phyloP scores from a whole-genome alignment of 495 filamentous ascomycete species.

The Hyaloscypha hepaticicola region DNA sequence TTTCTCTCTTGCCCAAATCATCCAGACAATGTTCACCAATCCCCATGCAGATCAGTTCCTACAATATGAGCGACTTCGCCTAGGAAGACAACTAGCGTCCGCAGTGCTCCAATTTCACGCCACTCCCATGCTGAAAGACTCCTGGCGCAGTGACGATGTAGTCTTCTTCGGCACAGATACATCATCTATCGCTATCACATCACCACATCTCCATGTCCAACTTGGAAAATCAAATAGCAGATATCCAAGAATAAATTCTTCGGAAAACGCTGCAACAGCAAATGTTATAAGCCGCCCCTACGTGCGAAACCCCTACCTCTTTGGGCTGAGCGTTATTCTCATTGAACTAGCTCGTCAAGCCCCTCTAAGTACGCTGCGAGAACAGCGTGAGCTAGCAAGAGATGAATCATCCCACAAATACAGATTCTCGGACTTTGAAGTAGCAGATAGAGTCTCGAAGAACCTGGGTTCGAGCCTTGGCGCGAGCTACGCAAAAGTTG shows the following conservation, averaged over 20 bases:
- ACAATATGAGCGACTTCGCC: slow-evolving; percentile 32
- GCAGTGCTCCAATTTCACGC: slow-evolving; percentile 40
- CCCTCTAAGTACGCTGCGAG: slow-evolving; percentile 23
- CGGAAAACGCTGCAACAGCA: background rate
- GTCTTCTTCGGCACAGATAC: slow-evolving; percentile 31
- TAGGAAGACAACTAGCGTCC: slow-evolving; percentile 37
- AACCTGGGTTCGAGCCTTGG: slow-evolving; percentile 19
- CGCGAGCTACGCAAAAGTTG: slow-evolving; percentile 32
- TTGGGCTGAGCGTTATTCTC: slow-evolving; percentile 34
- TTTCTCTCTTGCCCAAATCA: slow-evolving; percentile 24
- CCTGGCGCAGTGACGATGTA: slow-evolving; percentile 38
- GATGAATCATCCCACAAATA: slow-evolving; percentile 8
- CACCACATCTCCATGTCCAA: slow-evolving; percentile 35
- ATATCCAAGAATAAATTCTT: background rate
- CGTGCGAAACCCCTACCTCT: slow-evolving; percentile 31
- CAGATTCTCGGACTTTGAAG: slow-evolving; percentile 33
- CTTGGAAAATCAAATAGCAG: slow-evolving; percentile 11
- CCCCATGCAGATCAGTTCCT: background rate
- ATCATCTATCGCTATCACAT: slow-evolving; percentile 12
- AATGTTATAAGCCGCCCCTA: slow-evolving; percentile 1
- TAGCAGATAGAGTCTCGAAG: slow-evolving; percentile 32
- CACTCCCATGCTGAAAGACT: slow-evolving; percentile 36
- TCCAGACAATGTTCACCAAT: slow-evolving; percentile 14
- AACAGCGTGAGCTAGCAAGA: background rate
- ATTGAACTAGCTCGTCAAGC: slow-evolving; percentile 34